Evolutionary conservation across 1,284 basidiomycete genomes (phyloP).

Genomic region (Entoloma clypeatum): DNA sequence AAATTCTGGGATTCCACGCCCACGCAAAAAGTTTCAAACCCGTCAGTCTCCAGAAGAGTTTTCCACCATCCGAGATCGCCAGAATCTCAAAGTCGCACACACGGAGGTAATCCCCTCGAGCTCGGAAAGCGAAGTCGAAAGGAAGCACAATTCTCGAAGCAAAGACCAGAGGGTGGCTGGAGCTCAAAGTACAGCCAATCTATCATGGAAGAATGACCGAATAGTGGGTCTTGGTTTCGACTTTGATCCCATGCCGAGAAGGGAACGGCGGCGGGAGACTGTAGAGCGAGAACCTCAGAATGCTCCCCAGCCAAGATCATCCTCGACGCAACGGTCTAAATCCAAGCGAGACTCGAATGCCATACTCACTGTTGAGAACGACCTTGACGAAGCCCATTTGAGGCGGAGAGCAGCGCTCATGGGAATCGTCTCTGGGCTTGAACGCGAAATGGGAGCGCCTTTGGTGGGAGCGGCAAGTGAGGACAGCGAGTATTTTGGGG

Average conservation of each 20-base stretch:
- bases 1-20: conserved; percentile 39
- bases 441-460: conserved; percentile 24
- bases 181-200: neutral
- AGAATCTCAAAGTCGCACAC: conserved; percentile 52
- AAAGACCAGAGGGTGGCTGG: neutral
- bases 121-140: conserved; percentile 33
- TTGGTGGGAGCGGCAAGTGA: conserved; percentile 9
- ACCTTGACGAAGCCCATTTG: conserved; percentile 15
- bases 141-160: conserved; percentile 3
- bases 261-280: neutral
- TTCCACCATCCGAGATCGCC: conserved; percentile 35
- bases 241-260: conserved; percentile 9
- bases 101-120: conserved; percentile 41
- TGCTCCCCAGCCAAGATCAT: no score
- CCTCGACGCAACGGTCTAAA: neutral
- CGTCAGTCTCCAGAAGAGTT: conserved; percentile 34
- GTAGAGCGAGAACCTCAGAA: neutral
- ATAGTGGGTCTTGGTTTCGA: conserved; percentile 18
- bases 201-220: neutral
- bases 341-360: neutral
- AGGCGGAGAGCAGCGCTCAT: conserved; percentile 39
- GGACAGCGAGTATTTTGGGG: conserved; percentile 29
- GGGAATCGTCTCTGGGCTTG: conserved; percentile 41
- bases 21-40: conserved; percentile 18
- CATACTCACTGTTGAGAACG: neutral